phyloP scores from a whole-genome alignment of 2,329 filamentous ascomycete species.

The Fusarium clavum region DNA sequence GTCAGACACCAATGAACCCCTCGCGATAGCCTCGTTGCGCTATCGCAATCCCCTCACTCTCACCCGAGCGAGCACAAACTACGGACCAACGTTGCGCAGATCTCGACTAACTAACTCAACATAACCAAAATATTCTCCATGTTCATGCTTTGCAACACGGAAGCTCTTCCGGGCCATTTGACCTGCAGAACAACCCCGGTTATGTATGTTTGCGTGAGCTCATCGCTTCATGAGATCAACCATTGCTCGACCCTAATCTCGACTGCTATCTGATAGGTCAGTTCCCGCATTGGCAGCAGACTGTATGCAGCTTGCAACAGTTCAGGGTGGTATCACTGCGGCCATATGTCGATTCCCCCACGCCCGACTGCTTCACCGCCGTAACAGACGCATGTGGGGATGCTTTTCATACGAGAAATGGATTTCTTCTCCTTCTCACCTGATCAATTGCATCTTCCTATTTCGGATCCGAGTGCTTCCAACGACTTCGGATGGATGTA shows the following conservation, averaged over 20 bases:
- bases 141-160: slow-evolving; percentile 28
- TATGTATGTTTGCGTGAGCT: slow-evolving; percentile 32
- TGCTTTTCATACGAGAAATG: slow-evolving; percentile 19
- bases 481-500: slow-evolving; percentile 4
- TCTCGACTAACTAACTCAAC: slow-evolving; percentile 6
- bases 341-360: slow-evolving; percentile 29
- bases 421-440: slow-evolving; percentile 29
- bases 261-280: slow-evolving; percentile 25
- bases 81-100: slow-evolving; percentile 12
- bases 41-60: slow-evolving; percentile 19
- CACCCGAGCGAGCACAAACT: neutral
- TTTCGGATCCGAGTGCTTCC: slow-evolving; percentile 20
- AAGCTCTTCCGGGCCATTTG: slow-evolving; percentile 23
- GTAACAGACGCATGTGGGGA: slow-evolving; percentile 26
- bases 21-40: slow-evolving; percentile 26
- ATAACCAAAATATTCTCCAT: slow-evolving; percentile 9
- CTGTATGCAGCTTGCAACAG: slow-evolving; percentile 32
- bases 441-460: slow-evolving; percentile 31
- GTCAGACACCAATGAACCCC: slow-evolving; percentile 23
- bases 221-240: slow-evolving; percentile 21
- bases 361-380: slow-evolving; percentile 36
- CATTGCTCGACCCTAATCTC: slow-evolving; percentile 24
- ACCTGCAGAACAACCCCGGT: slow-evolving; percentile 33
- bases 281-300: slow-evolving; percentile 22
- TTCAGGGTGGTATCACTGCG: slow-evolving; percentile 40